Evolutionary conservation across 371 early-diverging fungal genomes (phyloP).

Genomic region (Choanephora cucurbitarum): DNA sequence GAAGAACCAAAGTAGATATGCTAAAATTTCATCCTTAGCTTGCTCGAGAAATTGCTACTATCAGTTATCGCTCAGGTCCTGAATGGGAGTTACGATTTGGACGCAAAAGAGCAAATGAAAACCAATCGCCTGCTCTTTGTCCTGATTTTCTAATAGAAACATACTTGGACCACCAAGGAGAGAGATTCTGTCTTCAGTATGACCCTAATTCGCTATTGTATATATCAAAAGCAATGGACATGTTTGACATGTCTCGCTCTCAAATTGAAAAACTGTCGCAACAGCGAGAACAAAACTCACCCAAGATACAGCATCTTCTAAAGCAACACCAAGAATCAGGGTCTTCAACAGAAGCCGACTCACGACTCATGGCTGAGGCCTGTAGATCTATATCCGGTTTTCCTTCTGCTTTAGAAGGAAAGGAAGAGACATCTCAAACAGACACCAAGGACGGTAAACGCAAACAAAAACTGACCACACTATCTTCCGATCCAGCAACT

Average conservation of each 20-base stretch:
- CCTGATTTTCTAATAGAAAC: constrained; percentile 95
- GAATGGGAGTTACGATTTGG: constrained; percentile 97
- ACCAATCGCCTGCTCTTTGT: constrained; percentile 78
- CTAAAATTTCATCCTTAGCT: constrained; percentile 34
- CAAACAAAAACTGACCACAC: constrained; percentile 23
- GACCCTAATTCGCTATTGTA: constrained; percentile 94
- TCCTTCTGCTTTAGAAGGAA: constrained; percentile 41
- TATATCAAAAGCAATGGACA: constrained; percentile 96
- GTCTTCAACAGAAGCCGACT: constrained; percentile 2
- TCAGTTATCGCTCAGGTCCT: constrained; percentile 91
- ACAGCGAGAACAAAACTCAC: constrained; percentile 46
- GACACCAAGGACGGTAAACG: constrained; percentile 4
- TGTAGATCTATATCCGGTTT: constrained; percentile 31
- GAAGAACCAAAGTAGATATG: not conserved
- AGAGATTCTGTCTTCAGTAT: constrained; percentile 89
- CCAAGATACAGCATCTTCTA: constrained; percentile 33
- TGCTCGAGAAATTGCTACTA: constrained; percentile 86
- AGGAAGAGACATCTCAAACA: not conserved
- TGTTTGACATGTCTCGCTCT: constrained; percentile 88
- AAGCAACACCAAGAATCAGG: constrained; percentile 14
- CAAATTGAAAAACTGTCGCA: constrained; percentile 42
- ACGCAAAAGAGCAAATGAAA: constrained; percentile 72
- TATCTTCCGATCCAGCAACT: constrained; percentile 49
- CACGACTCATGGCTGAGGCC: constrained; percentile 26
- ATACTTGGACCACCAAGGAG: constrained; percentile 95